These are phyloP conservation scores for Chaetomium strumarium DNA, from an alignment of 2,329 filamentous ascomycete genomes.

Conservation along the genomic window DNA sequence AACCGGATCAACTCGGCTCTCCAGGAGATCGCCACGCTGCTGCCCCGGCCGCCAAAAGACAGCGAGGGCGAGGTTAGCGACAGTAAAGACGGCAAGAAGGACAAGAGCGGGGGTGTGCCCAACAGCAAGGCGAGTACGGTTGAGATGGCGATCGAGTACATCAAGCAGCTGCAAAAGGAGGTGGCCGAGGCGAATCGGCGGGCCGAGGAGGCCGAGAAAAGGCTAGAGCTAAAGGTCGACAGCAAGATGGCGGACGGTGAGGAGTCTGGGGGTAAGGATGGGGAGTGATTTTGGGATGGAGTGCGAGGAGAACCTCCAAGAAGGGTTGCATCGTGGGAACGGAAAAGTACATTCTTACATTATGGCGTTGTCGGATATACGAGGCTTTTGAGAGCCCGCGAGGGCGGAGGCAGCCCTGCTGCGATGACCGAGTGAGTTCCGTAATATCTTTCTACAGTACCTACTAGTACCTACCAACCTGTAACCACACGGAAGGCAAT, in stretches of 20 bases:
- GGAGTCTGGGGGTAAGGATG: not conserved
- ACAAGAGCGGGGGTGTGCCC: constrained; percentile 47
- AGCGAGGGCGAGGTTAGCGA: constrained; percentile 33
- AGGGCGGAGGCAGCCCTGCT: not conserved
- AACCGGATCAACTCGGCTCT: constrained; percentile 94
- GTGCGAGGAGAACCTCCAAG: not conserved
- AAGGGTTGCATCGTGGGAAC: not conserved
- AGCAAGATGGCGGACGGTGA: not conserved
- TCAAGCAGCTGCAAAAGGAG: constrained; percentile 75
- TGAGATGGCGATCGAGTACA: constrained; percentile 94
- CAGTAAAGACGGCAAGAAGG: constrained; percentile 39
- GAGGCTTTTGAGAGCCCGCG: not conserved
- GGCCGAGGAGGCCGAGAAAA: constrained; percentile 60
- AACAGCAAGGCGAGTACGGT: constrained; percentile 96
- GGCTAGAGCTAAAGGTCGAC: constrained; percentile 34
- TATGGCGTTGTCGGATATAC: constrained; percentile 1
- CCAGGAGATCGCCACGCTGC: constrained; percentile 79
- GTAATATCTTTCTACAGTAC: not conserved
- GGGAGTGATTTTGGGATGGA: not conserved
- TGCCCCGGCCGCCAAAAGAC: constrained; percentile 52
- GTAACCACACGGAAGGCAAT: not conserved
- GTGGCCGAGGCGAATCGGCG: constrained; percentile 57
- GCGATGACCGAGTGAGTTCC: not conserved
- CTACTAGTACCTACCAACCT: not conserved
- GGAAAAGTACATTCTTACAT: not conserved